phyloP scores from a whole-genome alignment of 495 filamentous ascomycete genomes.

The Tuber umbilicatum region DNA sequence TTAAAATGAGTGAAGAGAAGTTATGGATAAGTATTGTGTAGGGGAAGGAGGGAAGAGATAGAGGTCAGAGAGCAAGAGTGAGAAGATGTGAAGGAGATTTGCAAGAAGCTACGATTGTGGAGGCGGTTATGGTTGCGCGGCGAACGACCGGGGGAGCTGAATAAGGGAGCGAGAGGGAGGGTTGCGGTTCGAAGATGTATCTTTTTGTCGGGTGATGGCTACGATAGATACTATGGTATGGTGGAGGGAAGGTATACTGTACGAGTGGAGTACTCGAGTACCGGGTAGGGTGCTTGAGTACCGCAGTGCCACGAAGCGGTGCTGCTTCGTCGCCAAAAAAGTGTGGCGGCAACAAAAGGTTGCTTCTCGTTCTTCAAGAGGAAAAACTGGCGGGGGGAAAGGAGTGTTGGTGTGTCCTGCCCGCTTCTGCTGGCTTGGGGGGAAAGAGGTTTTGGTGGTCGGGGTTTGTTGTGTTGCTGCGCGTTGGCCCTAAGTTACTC shows the following conservation, averaged over 20 bases:
- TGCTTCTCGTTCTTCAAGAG: background rate
- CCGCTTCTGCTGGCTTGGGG: background rate
- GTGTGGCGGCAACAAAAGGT: constrained; percentile 3
- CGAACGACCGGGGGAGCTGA: constrained; percentile 1
- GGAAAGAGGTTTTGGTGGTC: background rate
- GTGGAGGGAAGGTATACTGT: no score
- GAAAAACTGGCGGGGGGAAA: background rate
- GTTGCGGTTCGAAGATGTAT: background rate
- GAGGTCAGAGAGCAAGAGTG: constrained; percentile 1
- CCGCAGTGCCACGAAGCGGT: background rate
- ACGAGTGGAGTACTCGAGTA: no score
- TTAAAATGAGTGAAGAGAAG: background rate
- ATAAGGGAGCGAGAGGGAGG: constrained; percentile 2
- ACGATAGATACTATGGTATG: background rate
- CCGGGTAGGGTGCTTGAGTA: no score
- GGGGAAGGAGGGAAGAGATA: constrained; percentile 6
- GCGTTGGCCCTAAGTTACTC: background rate
- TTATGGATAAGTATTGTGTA: background rate
- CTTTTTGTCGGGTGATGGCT: background rate
- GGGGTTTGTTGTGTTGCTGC: background rate
- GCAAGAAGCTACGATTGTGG: background rate
- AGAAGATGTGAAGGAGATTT: constrained; percentile 1
- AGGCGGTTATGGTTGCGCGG: background rate
- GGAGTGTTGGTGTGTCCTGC: background rate
- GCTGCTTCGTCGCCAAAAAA: background rate